A percentile compares a stretch with the other conserved stretches of the same genome.
Evolutionary conservation across 306 rosid species (phyloP).

Genomic region (Cucurbita argyrosperma): DNA sequence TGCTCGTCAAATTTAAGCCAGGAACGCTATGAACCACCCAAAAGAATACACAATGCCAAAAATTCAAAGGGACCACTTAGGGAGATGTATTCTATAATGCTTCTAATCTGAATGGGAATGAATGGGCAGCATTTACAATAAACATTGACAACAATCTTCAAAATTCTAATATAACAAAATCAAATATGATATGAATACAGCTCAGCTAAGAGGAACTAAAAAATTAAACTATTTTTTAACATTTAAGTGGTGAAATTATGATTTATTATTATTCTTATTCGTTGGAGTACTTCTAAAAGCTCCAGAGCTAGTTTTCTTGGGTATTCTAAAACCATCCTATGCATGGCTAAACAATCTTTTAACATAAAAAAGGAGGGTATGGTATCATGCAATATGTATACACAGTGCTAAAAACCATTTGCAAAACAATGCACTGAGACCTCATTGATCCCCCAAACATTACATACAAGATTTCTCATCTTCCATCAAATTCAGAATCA

Average conservation of each 20-base stretch:
- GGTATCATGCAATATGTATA: background rate
- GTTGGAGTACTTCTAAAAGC: background rate
- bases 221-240: background rate
- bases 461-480: background rate
- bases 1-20: background rate
- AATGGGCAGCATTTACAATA: background rate
- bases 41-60: background rate
- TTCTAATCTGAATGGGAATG: background rate
- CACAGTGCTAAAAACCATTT: background rate
- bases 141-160: background rate
- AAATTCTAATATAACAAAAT: background rate
- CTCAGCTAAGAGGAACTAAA: background rate
- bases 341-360: background rate
- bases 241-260: background rate
- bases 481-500: slow-evolving; percentile 1
- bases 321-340: background rate
- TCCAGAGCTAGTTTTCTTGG: background rate
- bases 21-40: background rate
- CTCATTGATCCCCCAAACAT: background rate
- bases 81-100: background rate
- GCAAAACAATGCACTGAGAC: background rate
- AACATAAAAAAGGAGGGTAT: background rate
- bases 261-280: background rate
- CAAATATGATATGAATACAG: background rate
- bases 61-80: background rate